Evolutionary conservation across 2,329 filamentous ascomycete species (phyloP).

Genomic region (Chrysosphaeria jannelii): DNA sequence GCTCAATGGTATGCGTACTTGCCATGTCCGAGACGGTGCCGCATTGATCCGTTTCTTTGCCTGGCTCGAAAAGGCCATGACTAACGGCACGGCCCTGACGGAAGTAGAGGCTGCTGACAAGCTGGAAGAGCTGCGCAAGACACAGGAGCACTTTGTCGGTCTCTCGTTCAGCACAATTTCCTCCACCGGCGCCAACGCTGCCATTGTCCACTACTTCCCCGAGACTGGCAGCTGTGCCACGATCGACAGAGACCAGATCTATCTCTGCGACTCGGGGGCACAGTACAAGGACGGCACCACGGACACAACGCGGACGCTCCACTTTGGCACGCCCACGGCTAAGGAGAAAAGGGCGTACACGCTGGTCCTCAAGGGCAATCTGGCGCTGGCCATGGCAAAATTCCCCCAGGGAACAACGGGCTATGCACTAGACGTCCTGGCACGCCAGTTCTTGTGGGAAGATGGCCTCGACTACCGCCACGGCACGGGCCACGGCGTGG

Average conservation of each 20-base stretch:
- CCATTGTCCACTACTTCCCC: constrained; percentile 86
- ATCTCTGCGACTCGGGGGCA: constrained; percentile 91
- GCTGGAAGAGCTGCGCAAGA: constrained; percentile 43
- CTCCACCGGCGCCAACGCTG: constrained; percentile 63
- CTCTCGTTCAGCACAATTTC: constrained; percentile 92
- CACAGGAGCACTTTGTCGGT: constrained; percentile 49
- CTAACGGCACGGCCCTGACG: constrained; percentile 43
- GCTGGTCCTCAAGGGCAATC: constrained; percentile 78
- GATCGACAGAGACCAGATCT: constrained; percentile 63
- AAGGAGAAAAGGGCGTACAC: constrained; percentile 79
- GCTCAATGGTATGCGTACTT: constrained; percentile 72
- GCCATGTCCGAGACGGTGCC: constrained; percentile 78
- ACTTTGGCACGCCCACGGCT: constrained; percentile 61
- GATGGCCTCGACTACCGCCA: constrained; percentile 85
- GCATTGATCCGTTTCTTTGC: constrained; percentile 81
- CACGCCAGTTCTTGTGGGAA: constrained; percentile 74
- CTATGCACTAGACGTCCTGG: constrained; percentile 66
- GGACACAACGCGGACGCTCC: constrained; percentile 75
- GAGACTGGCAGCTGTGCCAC: constrained; percentile 52
- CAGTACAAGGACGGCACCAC: constrained; percentile 91
- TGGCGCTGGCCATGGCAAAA: constrained; percentile 55
- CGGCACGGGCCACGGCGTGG: constrained; percentile 85
- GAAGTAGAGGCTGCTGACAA: constrained; percentile 84
- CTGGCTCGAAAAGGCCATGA: constrained; percentile 78
- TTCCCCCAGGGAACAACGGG: constrained; percentile 92